Evolutionary conservation across 2,329 filamentous ascomycete species (phyloP), one percentile per base, ranked within the genome.

Genomic region (Penicillium sp.): DNA sequence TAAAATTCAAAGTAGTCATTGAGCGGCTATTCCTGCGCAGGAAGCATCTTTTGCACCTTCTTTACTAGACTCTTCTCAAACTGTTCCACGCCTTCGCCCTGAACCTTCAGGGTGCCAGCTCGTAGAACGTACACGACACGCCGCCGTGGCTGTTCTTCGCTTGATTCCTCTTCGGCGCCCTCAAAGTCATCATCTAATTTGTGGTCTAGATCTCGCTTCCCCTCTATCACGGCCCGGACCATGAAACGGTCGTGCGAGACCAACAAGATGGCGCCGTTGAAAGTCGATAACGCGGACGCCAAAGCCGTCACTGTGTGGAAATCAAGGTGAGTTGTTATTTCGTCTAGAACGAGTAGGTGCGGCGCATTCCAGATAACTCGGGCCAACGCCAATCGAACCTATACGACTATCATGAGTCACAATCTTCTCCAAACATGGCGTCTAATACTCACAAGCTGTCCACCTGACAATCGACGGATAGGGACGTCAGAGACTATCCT

Each of bases 191-290:
- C 80, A 15, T 80, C 77, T 5, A 77, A 55, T 23, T 68, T 69
- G 31, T 73, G 68, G 21, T 76, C 83, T 1, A 71, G 72, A 21
- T 78, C 79, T 15, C 78, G 71, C 51, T 84, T 76, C 0, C 89
- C 89, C 71, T 92, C 89, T 1, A 95, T 82, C 0, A 90, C 90
- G 2, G 87, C 88, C 50, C 89, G 84, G 78, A 95, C 85, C 69
- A 96, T 90, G 83, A 91, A 96, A 35, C 92, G 83, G 74, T 96
- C 92, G 79, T 96, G 92, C 41, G 88, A 92, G 5, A 95, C 89
- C 5, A 95, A 78, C 45, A 96, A 78, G 4, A 95, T 84, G 0
- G 91, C 91, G 0, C 92, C 92, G 59, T 88, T 84, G 83, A 90
- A 96, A 3, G 78, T 78, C 15, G 84, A 82, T 65, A 96, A 74